These are phyloP conservation scores for Colletotrichum viniferum DNA, from an alignment of 2,329 filamentous ascomycete species.

Conservation along the genomic window DNA sequence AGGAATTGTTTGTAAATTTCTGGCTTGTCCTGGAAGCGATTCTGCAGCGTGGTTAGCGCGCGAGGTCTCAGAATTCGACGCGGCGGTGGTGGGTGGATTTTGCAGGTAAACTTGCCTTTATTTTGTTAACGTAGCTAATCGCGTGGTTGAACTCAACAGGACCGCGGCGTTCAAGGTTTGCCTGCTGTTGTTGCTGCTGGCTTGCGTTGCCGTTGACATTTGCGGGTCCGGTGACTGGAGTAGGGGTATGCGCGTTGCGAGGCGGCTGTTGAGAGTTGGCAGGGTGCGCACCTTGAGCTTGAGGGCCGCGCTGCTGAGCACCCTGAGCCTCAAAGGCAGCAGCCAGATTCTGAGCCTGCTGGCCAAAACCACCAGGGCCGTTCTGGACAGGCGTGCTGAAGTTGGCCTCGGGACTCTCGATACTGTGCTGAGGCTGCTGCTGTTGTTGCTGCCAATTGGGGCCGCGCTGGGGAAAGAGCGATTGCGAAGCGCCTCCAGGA, in stretches of 20 bases:
- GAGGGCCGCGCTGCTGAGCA: constrained; percentile 34
- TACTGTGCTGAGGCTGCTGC: constrained; percentile 58
- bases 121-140: constrained; percentile 99
- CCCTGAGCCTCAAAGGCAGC: constrained; percentile 32
- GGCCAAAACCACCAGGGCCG: constrained; percentile 52
- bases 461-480: constrained; percentile 52
- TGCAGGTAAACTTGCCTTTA: constrained; percentile 72
- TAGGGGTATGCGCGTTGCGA: constrained; percentile 63
- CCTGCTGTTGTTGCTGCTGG: constrained; percentile 44
- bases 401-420: constrained; percentile 66
- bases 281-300: constrained; percentile 35
- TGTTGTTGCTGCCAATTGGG: constrained; percentile 56
- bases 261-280: constrained; percentile 50
- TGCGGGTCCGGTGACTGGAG: constrained; percentile 59
- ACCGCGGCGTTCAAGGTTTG: constrained; percentile 80
- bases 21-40: constrained; percentile 93
- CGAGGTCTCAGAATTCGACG: not conserved
- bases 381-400: constrained; percentile 63
- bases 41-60: constrained; percentile 56
- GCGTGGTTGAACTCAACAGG: constrained; percentile 99
- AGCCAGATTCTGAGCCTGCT: constrained; percentile 31
- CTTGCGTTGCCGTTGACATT: constrained; percentile 65
- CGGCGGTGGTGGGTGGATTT: not conserved
- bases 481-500: constrained; percentile 41
- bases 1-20: constrained; percentile 99